Conservation (phyloP, 192 early-diverging fungal genomes). For the Linderina pennispora region DNA sequence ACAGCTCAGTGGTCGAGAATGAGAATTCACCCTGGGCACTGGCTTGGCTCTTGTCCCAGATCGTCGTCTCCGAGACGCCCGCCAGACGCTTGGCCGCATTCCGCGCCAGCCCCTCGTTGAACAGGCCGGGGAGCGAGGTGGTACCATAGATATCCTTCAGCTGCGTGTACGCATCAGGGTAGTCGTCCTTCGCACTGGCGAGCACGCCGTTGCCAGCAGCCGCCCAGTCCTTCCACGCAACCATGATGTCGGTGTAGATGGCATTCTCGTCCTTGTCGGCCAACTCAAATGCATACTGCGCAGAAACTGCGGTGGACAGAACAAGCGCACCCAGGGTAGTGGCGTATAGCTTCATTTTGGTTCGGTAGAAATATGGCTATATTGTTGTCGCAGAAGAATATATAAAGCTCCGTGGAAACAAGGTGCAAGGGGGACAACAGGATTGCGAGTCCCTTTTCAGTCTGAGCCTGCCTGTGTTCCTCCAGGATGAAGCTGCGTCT, state of each 20-base stretch:
- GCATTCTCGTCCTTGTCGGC: constrained; percentile 10
- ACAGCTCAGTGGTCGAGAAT: constrained; percentile 4
- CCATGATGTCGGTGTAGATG: constrained; percentile 24
- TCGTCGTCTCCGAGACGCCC: constrained; percentile 1
- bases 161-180: constrained; percentile 18
- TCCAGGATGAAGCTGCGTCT: too few relatives aligned
- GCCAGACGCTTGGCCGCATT: constrained; percentile 15
- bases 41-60: constrained; percentile 20
- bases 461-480: too few relatives aligned
- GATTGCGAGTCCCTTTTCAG: too few relatives aligned
- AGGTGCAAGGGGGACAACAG: too few relatives aligned
- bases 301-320: not conserved
- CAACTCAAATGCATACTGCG: constrained; percentile 25
- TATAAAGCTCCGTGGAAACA: too few relatives aligned
- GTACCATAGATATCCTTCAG: constrained; percentile 17
- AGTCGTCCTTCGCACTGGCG: constrained; percentile 5
- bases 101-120: constrained; percentile 5
- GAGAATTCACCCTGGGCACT: constrained; percentile 8
- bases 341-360: too few relatives aligned
- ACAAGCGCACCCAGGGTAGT: too few relatives aligned
- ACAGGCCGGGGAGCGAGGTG: constrained; percentile 3
- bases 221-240: constrained; percentile 24
- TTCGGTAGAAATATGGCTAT: too few relatives aligned
- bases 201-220: constrained; percentile 15
- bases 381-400: too few relatives aligned